phyloP scores from a whole-genome alignment of 306 rosid genomes.

The Cucumis melo region DNA sequence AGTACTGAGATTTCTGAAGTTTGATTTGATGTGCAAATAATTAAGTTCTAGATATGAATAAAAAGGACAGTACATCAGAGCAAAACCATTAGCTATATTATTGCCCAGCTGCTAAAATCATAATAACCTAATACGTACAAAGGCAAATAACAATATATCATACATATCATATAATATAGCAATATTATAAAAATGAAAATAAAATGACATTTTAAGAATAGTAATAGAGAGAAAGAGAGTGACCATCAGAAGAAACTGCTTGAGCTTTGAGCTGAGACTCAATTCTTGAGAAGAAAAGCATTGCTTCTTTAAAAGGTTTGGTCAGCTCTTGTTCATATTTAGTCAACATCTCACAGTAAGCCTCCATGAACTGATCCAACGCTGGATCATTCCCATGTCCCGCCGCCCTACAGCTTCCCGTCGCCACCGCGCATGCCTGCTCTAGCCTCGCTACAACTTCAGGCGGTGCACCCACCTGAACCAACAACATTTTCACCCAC shows the following conservation, averaged over 20 bases:
- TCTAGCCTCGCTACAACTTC: conserved; percentile 31
- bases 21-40: too few relatives aligned
- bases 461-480: conserved; percentile 33
- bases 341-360: conserved; percentile 38
- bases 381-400: conserved; percentile 21
- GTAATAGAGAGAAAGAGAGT: not conserved
- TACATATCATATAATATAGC: not conserved
- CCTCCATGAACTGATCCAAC: conserved; percentile 48
- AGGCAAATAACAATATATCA: not conserved
- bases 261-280: conserved; percentile 27
- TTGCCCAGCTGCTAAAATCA: not conserved
- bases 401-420: conserved; percentile 3
- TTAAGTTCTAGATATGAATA: too few relatives aligned
- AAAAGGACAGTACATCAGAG: too few relatives aligned
- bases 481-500: not conserved
- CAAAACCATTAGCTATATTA: too few relatives aligned
- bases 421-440: conserved; percentile 6
- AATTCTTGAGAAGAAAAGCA: conserved; percentile 27
- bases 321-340: conserved; percentile 39
- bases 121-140: not conserved
- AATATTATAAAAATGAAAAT: too few relatives aligned
- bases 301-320: conserved; percentile 36
- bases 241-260: conserved; percentile 18
- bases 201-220: too few relatives aligned
- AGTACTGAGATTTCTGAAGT: too few relatives aligned